Evolutionary conservation across 805 yeast genomes (phyloP), one percentile per base, ranked within the genome.

Genomic region (Jamesozyma hellenica): DNA sequence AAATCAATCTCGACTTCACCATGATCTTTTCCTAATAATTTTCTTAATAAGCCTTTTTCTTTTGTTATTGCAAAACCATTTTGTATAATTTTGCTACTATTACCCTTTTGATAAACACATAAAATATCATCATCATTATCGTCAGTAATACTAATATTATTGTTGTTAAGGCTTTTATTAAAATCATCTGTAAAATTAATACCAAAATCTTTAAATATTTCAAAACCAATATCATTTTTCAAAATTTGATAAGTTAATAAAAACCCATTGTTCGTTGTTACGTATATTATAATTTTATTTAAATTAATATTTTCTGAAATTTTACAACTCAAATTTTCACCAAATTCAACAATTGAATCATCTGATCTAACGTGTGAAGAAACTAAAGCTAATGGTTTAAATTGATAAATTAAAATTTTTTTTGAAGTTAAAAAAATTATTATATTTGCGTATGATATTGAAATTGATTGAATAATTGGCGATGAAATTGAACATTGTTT

Each of bases 351-450:
- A 7, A 61, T 27, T 2, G 65, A 58, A 7, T 48, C 48, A 11
- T 14, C 32, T 3, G 58, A 49, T 34, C 65, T 49, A 29, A 51
- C 57, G 36, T 58, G 60, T 11, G 50, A 45, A 5, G 61, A 52
- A 3, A 60, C 51, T 10, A 58, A 42, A 2, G 63, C 63, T 39
- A 55, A 35, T 19, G 65, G 65, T 40, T 58, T 61, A 33, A 48
- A 45, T 39, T 61, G 58, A 38, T 61, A 61, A 8, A 56, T 42
- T 17, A 58, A 39, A 4, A 60, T 49, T 38, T 62, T 48, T 3
- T 51, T 47, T 8, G 51, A 43, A 4, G 63, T 59, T 16, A 60
- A 40, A 28, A 58, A 36, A 4, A 60, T 39, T 28, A 56, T 30
- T 8, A 53, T 44, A 42, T 61, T 61, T 6, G 52, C 44, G 26